Conservation (phyloP, 257 asterid species). For the Leonotis leonurus region DNA sequence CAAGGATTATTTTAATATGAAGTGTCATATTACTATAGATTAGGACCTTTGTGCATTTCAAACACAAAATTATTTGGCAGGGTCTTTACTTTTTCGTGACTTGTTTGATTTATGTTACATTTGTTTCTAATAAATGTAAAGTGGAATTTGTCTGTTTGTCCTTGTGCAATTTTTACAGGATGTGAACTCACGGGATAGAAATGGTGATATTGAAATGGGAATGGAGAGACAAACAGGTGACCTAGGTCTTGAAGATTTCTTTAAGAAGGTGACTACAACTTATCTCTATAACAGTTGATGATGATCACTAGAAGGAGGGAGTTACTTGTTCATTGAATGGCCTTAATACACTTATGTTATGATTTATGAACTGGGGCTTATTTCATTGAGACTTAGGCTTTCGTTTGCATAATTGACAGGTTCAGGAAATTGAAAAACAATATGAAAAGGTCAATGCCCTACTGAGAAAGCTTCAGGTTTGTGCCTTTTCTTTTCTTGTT, state of each 20-base stretch:
- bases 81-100: no score
- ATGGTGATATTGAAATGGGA: constrained; percentile 94
- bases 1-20: not conserved
- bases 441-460: constrained; percentile 69
- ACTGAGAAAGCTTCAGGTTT: constrained; percentile 90
- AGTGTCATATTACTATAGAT: not conserved
- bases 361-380: not conserved
- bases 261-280: constrained; percentile 60
- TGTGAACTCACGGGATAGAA: constrained; percentile 52
- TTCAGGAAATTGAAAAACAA: constrained; percentile 84
- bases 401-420: constrained; percentile 39
- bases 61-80: not conserved
- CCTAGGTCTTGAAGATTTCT: constrained; percentile 75
- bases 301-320: constrained; percentile 16
- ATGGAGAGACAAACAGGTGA: constrained; percentile 55
- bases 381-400: constrained; percentile 8
- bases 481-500: constrained; percentile 3
- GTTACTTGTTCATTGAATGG: constrained; percentile 1
- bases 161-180: constrained; percentile 39
- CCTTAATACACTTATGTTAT: not conserved
- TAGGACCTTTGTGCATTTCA: not conserved
- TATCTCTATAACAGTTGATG: constrained; percentile 11
- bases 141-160: not conserved
- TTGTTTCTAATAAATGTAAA: not conserved
- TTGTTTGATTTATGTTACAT: no score